Conservation (phyloP, 768 basidiomycete genomes). For the Rhodotorula babjevae region DNA sequence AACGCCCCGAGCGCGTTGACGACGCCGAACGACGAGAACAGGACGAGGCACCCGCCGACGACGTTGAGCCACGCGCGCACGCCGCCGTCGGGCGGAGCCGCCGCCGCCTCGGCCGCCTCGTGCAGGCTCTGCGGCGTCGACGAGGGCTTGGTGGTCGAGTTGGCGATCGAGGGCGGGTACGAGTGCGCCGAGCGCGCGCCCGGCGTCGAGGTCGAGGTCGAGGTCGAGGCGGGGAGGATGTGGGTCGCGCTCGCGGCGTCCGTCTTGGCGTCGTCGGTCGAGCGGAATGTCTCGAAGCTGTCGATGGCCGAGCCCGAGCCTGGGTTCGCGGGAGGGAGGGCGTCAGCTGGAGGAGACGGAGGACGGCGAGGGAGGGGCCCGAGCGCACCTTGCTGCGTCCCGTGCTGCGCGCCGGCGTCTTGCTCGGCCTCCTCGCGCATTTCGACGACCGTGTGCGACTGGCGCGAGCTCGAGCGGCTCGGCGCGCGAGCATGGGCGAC, state of each 20-base stretch:
- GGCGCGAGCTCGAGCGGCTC: background rate
- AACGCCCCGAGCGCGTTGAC: constrained; percentile 49
- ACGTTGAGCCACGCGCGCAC: constrained; percentile 12
- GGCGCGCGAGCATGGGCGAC: background rate
- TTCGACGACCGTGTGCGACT: background rate
- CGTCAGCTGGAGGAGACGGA: too few relatives aligned
- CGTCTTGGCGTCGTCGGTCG: too few relatives aligned
- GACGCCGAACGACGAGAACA: constrained; percentile 42
- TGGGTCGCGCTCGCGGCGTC: too few relatives aligned
- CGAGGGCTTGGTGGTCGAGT: background rate
- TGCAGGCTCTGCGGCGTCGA: background rate
- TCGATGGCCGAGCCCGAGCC: too few relatives aligned
- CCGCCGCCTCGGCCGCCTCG: background rate
- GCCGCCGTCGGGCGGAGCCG: constrained; percentile 25
- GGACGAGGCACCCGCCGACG: constrained; percentile 30
- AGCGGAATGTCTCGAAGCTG: too few relatives aligned
- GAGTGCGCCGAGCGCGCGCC: background rate
- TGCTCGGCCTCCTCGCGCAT: background rate
- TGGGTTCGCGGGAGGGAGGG: too few relatives aligned
- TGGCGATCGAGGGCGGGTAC: background rate
- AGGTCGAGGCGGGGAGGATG: too few relatives aligned
- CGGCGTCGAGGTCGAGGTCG: too few relatives aligned
- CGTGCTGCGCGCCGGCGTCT: too few relatives aligned
- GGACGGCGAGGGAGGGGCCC: too few relatives aligned
- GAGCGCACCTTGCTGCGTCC: too few relatives aligned